Evolutionary conservation across 192 early-diverging fungal genomes (phyloP).

Genomic region (Umbelopsis isabellina): DNA sequence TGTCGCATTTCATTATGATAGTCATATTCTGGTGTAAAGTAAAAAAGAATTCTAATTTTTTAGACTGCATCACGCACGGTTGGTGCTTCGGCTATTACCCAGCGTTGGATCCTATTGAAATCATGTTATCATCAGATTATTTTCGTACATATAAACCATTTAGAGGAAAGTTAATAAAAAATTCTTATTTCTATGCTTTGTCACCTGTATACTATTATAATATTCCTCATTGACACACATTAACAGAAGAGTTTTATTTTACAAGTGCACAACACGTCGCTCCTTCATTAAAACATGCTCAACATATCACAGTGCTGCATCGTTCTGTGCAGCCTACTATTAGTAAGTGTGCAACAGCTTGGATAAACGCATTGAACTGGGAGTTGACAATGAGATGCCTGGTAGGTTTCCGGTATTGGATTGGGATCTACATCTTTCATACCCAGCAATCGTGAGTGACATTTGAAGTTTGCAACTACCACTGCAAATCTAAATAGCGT

Average conservation of each 20-base stretch:
- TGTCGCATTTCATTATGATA: not conserved
- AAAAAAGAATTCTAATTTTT: too few species aligned
- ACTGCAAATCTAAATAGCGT: not conserved
- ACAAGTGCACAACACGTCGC: too few species aligned
- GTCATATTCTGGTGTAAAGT: not conserved
- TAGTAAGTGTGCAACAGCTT: not conserved
- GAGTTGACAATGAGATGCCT: too few species aligned
- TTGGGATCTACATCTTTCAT: conserved; percentile 1
- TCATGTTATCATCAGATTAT: not conserved
- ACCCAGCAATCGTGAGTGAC: conserved; percentile 1
- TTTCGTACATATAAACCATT: not conserved
- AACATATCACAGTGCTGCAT: not conserved
- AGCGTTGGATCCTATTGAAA: conserved; percentile 2
- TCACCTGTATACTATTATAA: not conserved
- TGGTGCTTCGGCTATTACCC: not conserved
- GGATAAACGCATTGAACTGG: not conserved
- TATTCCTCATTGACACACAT: not conserved
- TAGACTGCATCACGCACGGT: too few species aligned
- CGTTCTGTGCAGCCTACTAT: not conserved
- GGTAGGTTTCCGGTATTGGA: not conserved
- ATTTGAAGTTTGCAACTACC: not conserved
- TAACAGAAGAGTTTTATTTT: not conserved
- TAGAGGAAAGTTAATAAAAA: not conserved
- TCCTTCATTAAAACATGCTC: not conserved
- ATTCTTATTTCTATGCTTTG: not conserved